These are phyloP conservation scores for Ogataea salicorniae DNA, from an alignment of 805 yeast species.

Conservation along the genomic window DNA sequence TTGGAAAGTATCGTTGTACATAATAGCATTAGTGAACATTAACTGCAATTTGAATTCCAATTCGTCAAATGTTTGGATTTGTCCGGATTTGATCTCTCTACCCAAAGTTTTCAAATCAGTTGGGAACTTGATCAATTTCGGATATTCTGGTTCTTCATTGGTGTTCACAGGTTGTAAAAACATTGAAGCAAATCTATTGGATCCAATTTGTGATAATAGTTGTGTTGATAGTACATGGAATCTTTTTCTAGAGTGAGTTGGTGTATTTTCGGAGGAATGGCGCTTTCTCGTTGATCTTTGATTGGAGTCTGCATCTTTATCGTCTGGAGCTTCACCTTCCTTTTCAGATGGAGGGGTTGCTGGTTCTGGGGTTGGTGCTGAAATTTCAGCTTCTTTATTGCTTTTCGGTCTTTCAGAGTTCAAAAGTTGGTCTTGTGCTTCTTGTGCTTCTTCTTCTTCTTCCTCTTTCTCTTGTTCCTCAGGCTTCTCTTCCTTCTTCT, in stretches of 20 bases:
- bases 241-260: constrained; percentile 37
- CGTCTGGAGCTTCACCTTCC: not conserved
- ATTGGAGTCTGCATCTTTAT: constrained; percentile 4
- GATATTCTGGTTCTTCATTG: constrained; percentile 66
- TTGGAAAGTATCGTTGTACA: constrained; percentile 63
- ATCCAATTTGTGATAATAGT: constrained; percentile 57
- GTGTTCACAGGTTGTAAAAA: constrained; percentile 66
- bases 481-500: no score
- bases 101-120: constrained; percentile 63
- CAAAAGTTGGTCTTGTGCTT: constrained; percentile 1
- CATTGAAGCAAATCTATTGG: constrained; percentile 69
- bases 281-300: constrained; percentile 13
- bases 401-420: constrained; percentile 4
- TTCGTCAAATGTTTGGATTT: constrained; percentile 43
- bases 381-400: constrained; percentile 1
- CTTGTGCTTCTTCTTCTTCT: no score
- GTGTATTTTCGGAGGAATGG: constrained; percentile 14
- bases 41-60: constrained; percentile 64
- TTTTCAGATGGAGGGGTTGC: constrained; percentile 12
- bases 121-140: constrained; percentile 55
- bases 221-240: constrained; percentile 60
- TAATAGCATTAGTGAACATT: constrained; percentile 80
- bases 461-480: no score
- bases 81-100: constrained; percentile 52
- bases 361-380: constrained; percentile 18